phyloP scores from a whole-genome alignment of 306 rosid genomes.

The Coriaria nepalensis region DNA sequence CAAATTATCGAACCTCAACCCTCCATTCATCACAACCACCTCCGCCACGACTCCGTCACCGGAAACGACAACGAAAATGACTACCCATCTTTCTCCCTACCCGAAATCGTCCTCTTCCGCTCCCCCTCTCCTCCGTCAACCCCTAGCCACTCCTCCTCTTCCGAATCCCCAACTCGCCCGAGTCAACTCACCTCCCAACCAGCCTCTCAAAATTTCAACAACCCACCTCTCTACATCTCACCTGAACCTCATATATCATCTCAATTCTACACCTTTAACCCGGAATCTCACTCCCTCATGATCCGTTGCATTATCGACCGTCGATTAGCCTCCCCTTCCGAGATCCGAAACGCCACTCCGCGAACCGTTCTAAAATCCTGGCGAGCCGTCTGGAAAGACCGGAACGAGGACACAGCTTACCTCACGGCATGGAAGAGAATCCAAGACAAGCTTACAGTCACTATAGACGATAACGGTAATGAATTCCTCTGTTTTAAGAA shows the following conservation, averaged over 20 bases:
- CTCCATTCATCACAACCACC: conserved; percentile 28
- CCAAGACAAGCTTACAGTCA: conserved; percentile 76
- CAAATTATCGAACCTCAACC: conserved; percentile 35
- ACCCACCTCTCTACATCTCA: conserved; percentile 39
- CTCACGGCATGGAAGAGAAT: conserved; percentile 95
- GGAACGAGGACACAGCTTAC: conserved; percentile 93
- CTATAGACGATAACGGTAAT: conserved; percentile 43
- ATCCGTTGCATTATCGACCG: conserved; percentile 64
- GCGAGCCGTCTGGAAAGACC: conserved; percentile 98
- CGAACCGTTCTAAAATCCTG: conserved; percentile 71
- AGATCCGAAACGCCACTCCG: conserved; percentile 84
- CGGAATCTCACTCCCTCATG: conserved; percentile 78
- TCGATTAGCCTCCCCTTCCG: conserved; percentile 64
- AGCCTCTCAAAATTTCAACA: conserved; percentile 7
- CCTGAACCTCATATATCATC: conserved; percentile 85
- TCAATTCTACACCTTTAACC: conserved; percentile 93
- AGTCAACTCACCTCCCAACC: conserved; percentile 15
- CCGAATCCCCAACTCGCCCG: conserved; percentile 20
- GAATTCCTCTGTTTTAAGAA: conserved; percentile 85
- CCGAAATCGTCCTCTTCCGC: conserved; percentile 63
- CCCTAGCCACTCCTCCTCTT: conserved; percentile 23
- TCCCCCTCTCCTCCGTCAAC: conserved; percentile 36
- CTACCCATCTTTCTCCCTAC: conserved; percentile 48
- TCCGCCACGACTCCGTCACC: neutral
- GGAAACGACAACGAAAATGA: conserved; percentile 5